A percentile compares a stretch with the other conserved stretches of the same genome.
These are phyloP conservation scores for Ogataea allantospora DNA, from an alignment of 805 yeast species.

Conservation along the genomic window DNA sequence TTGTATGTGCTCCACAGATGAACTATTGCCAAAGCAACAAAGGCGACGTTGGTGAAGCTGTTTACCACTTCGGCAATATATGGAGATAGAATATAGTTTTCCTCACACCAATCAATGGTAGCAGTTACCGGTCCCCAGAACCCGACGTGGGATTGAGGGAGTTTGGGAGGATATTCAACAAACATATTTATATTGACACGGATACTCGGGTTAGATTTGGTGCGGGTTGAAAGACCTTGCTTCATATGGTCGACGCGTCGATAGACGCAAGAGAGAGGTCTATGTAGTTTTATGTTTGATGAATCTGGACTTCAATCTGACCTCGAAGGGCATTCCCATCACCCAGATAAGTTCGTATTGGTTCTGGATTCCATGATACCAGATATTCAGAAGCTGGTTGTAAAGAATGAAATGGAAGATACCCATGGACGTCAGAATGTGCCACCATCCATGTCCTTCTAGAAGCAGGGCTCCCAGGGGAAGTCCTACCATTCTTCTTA, in stretches of 20 bases:
- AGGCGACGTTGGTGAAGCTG: conserved; percentile 66
- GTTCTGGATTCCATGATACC: conserved; percentile 51
- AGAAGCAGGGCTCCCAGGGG: conserved; percentile 75
- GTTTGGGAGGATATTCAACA: conserved; percentile 18
- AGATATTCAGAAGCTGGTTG: conserved; percentile 67
- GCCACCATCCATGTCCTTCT: conserved; percentile 98
- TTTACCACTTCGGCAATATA: conserved; percentile 91
- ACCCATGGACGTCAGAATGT: conserved; percentile 73
- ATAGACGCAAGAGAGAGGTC: conserved; percentile 6
- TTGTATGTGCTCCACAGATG: conserved; percentile 53
- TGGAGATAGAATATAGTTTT: conserved; percentile 82
- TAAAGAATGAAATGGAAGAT: conserved; percentile 79
- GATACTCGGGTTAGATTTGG: too few relatives aligned
- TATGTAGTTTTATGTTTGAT: not conserved
- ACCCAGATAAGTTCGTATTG: conserved; percentile 56
- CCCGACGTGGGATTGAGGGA: conserved; percentile 19
- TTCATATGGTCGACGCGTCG: conserved; percentile 1
- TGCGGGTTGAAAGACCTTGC: too few relatives aligned
- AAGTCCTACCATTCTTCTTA: conserved; percentile 65
- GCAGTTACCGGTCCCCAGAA: conserved; percentile 83
- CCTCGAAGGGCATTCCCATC: conserved; percentile 55
- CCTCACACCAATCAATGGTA: conserved; percentile 99
- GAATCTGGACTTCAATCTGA: conserved; percentile 24
- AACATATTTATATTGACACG: too few relatives aligned
- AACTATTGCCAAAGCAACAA: conserved; percentile 31